Conservation (phyloP, 164 flowering plant genomes). For the Chloranthus sessilifolius region DNA sequence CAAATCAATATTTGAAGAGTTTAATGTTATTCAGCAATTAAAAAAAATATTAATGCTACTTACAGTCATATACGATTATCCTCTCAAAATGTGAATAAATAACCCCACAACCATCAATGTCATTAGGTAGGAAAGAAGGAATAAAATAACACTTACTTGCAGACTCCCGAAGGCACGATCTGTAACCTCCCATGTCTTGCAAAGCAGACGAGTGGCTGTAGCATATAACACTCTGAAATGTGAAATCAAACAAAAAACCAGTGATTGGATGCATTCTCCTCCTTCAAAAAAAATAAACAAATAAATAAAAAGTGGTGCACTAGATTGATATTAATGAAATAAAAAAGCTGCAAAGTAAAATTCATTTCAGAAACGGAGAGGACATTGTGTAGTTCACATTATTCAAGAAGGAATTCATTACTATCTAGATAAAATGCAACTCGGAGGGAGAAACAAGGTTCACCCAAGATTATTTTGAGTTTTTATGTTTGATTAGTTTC, state of each 20-base stretch:
- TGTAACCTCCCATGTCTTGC: conserved; percentile 90
- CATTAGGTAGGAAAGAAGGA: background rate
- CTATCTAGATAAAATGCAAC: background rate
- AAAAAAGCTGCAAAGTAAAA: too few species aligned
- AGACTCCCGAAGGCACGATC: conserved; percentile 82
- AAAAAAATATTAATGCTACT: too few species aligned
- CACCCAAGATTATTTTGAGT: background rate
- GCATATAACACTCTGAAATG: conserved; percentile 64
- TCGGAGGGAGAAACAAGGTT: background rate
- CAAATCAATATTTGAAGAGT: too few species aligned
- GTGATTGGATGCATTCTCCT: conserved; percentile 1
- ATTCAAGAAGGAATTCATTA: too few species aligned
- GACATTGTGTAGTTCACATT: too few species aligned
- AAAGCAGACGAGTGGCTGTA: conserved; percentile 77
- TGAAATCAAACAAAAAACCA: conserved; percentile 1
- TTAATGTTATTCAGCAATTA: too few species aligned
- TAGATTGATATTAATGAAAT: background rate
- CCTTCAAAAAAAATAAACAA: background rate
- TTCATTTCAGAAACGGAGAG: too few species aligned
- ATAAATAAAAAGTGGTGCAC: too few species aligned
- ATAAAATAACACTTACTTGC: conserved; percentile 47
- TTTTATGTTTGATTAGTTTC: too few species aligned
- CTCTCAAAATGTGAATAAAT: too few species aligned
- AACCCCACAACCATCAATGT: background rate
- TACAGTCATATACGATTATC: too few species aligned